Evolutionary conservation across 2,329 filamentous ascomycete species (phyloP), one percentile per base, ranked within the genome.

Genomic region (Fusarium sp.): DNA sequence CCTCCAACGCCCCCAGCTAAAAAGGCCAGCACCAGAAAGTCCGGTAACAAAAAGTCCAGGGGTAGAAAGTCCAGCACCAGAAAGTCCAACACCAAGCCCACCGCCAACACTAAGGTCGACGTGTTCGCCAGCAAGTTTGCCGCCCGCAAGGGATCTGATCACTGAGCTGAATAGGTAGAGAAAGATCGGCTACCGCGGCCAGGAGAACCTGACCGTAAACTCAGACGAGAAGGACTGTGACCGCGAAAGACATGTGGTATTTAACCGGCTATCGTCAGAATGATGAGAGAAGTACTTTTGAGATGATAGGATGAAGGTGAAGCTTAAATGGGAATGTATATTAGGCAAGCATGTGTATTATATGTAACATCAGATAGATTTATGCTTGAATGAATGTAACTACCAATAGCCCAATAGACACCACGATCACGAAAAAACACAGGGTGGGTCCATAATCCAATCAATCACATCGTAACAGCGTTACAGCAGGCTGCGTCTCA

Each of bases 311-410:
- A 5, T 15, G 25, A 31, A 24, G 31, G 5, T 25, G 8, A 56
- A 43, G 36, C 15, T 39, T 43, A 43, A 24, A 31, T 34, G 44
- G 44, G 48, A 6, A 31, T 61, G 58, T 55, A 61, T 54, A 45
- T 3, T 47, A 41, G 32, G 43, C 32, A 22, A 34, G 22, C 31
- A 54, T 34, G 19, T 64, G 40, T 65, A 65, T 29, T 32, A 55
- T 61, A 58, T 64, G 61, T 61, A 64, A 36, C 54, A 59, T 19
- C 35, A 41, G 58, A 48, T 32, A 10, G 41, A 47, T 24, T 4
- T n/a, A 13, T 40, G 34, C 26, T 58, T 12, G 7, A 22, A 8
- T 6, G 8, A 38, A 41, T 11, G 28, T 28, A 19, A 2, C 19
- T 19, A 19, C 19, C 19, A 19, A 19, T 19, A 19, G 19, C 2